Conservation (phyloP, 345 rosid species). For the Punica granatum region DNA sequence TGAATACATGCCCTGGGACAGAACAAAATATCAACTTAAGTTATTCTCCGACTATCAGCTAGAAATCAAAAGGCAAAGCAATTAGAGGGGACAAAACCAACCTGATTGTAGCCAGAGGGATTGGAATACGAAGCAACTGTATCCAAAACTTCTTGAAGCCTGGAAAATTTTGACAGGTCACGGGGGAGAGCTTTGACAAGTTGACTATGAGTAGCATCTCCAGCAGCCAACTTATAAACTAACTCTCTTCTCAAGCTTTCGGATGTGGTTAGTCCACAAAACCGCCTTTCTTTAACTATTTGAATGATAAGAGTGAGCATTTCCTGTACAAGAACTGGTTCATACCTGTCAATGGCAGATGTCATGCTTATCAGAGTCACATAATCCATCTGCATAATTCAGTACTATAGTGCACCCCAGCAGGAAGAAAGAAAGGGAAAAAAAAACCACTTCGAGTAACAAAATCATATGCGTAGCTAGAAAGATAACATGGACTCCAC, state of each 20-base stretch:
- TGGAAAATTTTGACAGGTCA: conserved; percentile 70
- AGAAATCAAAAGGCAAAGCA: conserved; percentile 6
- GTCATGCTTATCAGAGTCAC: conserved; percentile 7
- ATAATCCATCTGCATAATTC: not conserved
- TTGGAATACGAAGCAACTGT: conserved; percentile 58
- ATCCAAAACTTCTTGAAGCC: conserved; percentile 75
- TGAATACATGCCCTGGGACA: conserved; percentile 71
- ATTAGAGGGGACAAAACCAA: conserved; percentile 19
- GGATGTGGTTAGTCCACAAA: conserved; percentile 63
- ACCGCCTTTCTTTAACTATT: conserved; percentile 83
- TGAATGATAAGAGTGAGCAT: conserved; percentile 86
- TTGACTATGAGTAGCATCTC: conserved; percentile 93
- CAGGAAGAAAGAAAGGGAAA: not conserved
- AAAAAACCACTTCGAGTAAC: not conserved
- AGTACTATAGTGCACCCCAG: not conserved
- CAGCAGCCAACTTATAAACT: conserved; percentile 72
- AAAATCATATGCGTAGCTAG: not conserved
- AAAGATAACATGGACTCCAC: not conserved
- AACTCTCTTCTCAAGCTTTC: conserved; percentile 87
- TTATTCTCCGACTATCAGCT: conserved; percentile 7
- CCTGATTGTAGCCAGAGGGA: conserved; percentile 95
- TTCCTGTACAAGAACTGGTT: conserved; percentile 73
- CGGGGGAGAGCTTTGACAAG: conserved; percentile 73
- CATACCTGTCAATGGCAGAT: conserved; percentile 48
- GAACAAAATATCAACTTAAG: not conserved